Evolutionary conservation across 768 basidiomycete genomes (phyloP).

Genomic region (Termitomyces bulborhizus): DNA sequence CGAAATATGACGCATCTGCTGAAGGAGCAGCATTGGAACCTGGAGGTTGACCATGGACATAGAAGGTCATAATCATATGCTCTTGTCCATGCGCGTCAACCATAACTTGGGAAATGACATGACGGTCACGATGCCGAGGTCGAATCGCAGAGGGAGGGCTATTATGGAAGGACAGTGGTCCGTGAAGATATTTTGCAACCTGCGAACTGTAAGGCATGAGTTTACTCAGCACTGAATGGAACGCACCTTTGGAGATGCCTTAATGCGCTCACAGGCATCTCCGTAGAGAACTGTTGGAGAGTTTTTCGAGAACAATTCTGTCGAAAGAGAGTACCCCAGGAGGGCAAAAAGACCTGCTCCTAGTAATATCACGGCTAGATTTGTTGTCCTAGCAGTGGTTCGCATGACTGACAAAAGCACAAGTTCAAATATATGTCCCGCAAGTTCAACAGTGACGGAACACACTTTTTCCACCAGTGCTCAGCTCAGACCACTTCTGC

Average conservation of each 20-base stretch:
- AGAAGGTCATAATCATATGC: conserved; percentile 83
- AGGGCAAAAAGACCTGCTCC: conserved; percentile 79
- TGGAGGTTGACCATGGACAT: conserved; percentile 56
- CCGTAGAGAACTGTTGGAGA: conserved; percentile 80
- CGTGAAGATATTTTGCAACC: conserved; percentile 65
- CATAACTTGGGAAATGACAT: conserved; percentile 73
- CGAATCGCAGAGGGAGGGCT: conserved; percentile 71
- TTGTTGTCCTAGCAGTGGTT: conserved; percentile 43
- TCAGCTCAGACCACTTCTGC: conserved; percentile 78
- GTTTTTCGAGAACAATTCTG: conserved; percentile 84
- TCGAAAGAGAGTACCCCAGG: conserved; percentile 71
- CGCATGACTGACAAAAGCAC: conserved; percentile 31
- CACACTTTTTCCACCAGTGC: conserved; percentile 69
- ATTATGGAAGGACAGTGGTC: conserved; percentile 71
- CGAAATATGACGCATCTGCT: conserved; percentile 36
- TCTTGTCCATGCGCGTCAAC: conserved; percentile 70
- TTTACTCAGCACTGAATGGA: conserved; percentile 1
- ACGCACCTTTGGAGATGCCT: conserved; percentile 38
- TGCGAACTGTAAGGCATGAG: conserved; percentile 21
- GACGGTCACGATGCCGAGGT: conserved; percentile 78
- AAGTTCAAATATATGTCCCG: not conserved
- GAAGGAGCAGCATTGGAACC: conserved; percentile 25
- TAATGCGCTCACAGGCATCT: conserved; percentile 48
- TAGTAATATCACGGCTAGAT: conserved; percentile 53
- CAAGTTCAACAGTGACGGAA: conserved; percentile 3